A percentile compares a stretch with the other conserved stretches of the same genome.
These are phyloP conservation scores for Prototheca cutis DNA, from an alignment of 163 green algal species.

Conservation along the genomic window DNA sequence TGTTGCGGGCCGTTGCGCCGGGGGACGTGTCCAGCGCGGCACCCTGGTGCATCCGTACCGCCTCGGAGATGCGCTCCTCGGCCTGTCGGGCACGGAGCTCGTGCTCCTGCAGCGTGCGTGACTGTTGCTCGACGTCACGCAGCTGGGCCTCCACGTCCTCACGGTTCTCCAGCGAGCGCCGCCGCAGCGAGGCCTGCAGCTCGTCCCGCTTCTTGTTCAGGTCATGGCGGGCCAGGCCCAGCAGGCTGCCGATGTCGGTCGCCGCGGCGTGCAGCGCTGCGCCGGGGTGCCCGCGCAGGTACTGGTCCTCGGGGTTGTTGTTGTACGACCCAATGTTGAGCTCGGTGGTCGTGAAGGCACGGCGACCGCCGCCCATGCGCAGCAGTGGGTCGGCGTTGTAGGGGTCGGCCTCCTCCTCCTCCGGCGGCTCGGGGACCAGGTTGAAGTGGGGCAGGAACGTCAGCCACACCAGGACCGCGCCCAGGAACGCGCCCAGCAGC, in stretches of 20 bases:
- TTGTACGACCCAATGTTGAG: conserved; percentile 27
- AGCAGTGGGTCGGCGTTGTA: conserved; percentile 13
- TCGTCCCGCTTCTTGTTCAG: conserved; percentile 2
- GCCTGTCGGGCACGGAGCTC: neutral
- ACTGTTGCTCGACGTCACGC: neutral
- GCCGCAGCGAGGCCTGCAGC: neutral
- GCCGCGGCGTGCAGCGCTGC: neutral
- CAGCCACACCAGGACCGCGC: conserved; percentile 28
- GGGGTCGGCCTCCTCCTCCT: neutral
- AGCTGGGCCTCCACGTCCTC: neutral
- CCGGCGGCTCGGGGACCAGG: conserved; percentile 20
- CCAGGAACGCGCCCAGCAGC: conserved; percentile 30
- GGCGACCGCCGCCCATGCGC: conserved; percentile 5
- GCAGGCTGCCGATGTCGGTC: neutral
- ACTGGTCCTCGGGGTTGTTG: conserved; percentile 3
- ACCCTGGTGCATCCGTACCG: neutral
- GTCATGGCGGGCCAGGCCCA: neutral
- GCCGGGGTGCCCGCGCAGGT: neutral
- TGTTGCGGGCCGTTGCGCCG: no score
- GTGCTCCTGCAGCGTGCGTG: neutral
- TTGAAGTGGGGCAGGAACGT: conserved; percentile 41
- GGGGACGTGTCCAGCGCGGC: neutral
- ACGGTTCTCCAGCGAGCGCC: neutral
- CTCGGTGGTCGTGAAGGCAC: conserved; percentile 2
- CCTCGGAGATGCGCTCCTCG: neutral